Conservation (phyloP, 768 basidiomycete species). For the Dioszegia crocea region DNA sequence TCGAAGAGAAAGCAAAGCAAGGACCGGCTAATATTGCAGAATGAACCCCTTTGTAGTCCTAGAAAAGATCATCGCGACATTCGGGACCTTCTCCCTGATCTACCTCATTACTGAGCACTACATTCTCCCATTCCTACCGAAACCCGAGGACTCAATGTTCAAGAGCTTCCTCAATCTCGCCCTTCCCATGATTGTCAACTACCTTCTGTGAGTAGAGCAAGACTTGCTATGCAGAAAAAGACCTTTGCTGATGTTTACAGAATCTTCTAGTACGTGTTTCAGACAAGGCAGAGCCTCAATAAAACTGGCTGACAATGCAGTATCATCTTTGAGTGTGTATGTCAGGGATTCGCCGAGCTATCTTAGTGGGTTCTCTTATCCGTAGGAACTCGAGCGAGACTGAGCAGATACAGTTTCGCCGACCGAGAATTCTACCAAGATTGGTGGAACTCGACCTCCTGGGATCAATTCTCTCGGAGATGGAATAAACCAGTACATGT, state of each 20-base stretch:
- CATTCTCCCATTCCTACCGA: conserved; percentile 72
- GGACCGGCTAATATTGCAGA: conserved; percentile 28
- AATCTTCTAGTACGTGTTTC: conserved; percentile 48
- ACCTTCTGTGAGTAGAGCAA: conserved; percentile 68
- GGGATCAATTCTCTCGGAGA: conserved; percentile 95
- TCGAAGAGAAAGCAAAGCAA: background rate
- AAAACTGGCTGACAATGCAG: conserved; percentile 18
- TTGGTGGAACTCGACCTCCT: conserved; percentile 97
- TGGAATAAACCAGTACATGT: conserved; percentile 95
- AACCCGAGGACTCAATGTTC: conserved; percentile 42
- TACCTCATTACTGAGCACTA: conserved; percentile 79
- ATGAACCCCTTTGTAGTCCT: conserved; percentile 69
- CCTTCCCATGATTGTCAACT: conserved; percentile 67
- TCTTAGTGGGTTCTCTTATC: conserved; percentile 59
- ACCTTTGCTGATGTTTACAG: conserved; percentile 26
- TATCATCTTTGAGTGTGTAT: conserved; percentile 73
- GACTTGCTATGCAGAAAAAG: background rate
- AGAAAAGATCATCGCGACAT: conserved; percentile 73
- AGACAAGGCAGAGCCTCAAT: no score
- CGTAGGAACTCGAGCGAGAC: background rate
- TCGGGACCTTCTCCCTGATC: conserved; percentile 92
- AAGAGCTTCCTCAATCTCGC: conserved; percentile 78
- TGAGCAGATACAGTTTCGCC: conserved; percentile 64
- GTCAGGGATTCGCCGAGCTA: conserved; percentile 90
- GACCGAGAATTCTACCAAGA: conserved; percentile 97